A percentile compares a stretch with the other conserved stretches of the same genome.
Evolutionary conservation across 179 eudicot genomes (phyloP).

Genomic region (Spinacia oleracea): DNA sequence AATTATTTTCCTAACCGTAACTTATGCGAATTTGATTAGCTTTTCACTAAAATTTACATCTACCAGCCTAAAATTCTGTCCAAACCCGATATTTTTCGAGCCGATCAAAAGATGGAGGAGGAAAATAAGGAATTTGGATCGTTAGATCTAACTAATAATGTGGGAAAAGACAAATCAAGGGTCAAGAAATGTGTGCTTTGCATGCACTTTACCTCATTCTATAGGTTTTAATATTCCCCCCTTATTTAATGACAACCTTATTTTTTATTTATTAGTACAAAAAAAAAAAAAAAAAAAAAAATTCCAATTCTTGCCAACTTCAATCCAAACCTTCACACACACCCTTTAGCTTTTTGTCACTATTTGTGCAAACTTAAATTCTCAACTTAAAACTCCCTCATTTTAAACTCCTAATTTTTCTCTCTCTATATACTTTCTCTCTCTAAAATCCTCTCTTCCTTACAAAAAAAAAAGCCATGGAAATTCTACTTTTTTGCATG

Average conservation of each 20-base stretch:
- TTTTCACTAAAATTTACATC: too few species aligned
- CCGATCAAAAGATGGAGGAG: too few species aligned
- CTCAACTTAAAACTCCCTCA: not conserved
- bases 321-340: constrained; percentile 14
- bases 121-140: not conserved
- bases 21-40: too few species aligned
- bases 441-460: constrained; percentile 13
- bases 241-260: not conserved
- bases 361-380: not conserved
- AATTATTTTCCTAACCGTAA: too few species aligned
- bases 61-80: too few species aligned
- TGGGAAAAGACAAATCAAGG: constrained; percentile 24
- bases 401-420: constrained; percentile 31
- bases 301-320: constrained; percentile 37
- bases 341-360: constrained; percentile 18
- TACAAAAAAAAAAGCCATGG: not conserved
- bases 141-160: not conserved
- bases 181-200: constrained; percentile 10
- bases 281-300: constrained; percentile 8
- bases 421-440: constrained; percentile 24
- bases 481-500: constrained; percentile 14
- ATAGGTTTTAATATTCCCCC: constrained; percentile 22
- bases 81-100: too few species aligned
- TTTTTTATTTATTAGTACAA: not conserved
- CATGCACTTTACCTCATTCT: constrained; percentile 25